Evolutionary conservation across 2,329 filamentous ascomycete species (phyloP), one percentile per base, ranked within the genome.

Genomic region (Rosellinia necatrix): DNA sequence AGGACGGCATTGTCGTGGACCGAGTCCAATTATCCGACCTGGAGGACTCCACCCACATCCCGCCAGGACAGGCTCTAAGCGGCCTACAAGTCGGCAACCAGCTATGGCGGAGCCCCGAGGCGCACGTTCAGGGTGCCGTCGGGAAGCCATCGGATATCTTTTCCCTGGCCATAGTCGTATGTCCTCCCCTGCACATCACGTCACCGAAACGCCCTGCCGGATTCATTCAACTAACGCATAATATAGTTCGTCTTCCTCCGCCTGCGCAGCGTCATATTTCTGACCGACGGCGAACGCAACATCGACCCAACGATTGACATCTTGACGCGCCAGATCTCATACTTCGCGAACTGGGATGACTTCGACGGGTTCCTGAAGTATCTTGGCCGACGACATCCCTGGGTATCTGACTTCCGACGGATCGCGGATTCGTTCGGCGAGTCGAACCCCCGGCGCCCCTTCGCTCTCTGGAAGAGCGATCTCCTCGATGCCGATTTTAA

Each of bases 51-150:
- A 74, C 69, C 2, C 68, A 72, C 59, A 68, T 78, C 6, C 70
- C 72, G 2, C 69, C 71, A 25, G 70, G 68, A 22, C 70, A 68
- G 61, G 68, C 68, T 13, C 68, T 77, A 4, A 61, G 66, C 9
- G 75, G 72, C n/a, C 64, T 67, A 2, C 71, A 72, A 38, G 64
- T 71, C 35, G 75, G 76, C 29, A 78, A 78, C 61, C 73, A 72
- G 61, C 72, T 76, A 64, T 78, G 75, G 76, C 68, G 76, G 40
- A 78, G 75, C 65, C 75, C 75, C 4, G 75, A 78, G 64, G 74
- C 74, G 13, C 74, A 76, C 61, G 71, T 74, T n/a, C 68, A 70
- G 56, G 72, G 68, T 27, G 66, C 65, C 22, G 67, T 76, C 9
- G 65, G 72, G 48, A 73, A 72, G 56, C 70, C 72, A 15, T 75